Evolutionary conservation across 305 asterid genomes (phyloP), one percentile per base, ranked within the genome.

Genomic region (Solanum aculeatissimum): DNA sequence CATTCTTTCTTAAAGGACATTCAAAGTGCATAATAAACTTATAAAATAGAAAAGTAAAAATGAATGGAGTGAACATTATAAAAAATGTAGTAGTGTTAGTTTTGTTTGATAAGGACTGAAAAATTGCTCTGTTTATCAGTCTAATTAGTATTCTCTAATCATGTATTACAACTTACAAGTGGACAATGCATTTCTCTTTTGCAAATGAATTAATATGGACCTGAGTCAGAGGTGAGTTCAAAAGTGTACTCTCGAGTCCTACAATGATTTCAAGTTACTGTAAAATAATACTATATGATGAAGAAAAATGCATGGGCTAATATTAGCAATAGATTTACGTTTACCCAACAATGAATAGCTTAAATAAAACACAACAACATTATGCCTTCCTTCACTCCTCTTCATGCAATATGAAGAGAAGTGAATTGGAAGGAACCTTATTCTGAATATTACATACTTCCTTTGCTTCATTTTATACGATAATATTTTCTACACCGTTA

Each of bases 401-500:
- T 4, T 40, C 53, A 69, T 38, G 53, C 78, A 19, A 40, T 19
- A 38, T 11, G 2, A 35, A 35, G 40, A 40, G 78, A 18, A 51
- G 29, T 18, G 82, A 35, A 29, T 6, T 1, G 3, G 27, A 77
- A 49, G 29, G 29, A 77, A 29, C 19, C 65, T 29, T 77, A 77
- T 77, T 18, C 18, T 25, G 49, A 23, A 27, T 27, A 49, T 27
- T 77, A 6, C 6, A 1, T 4, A 75, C 42, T 23, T 72, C 2
- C 9, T 72, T 1, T 8, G 5, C 47, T 47, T 27, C 23, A 74
- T 47, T 74, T 15, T 25, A 47, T 74, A 25, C 0, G 42, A 23
- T 18, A 21, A 0, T 23, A 43, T 0, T 23, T 21, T 9, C 7
- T 43, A 1, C 14, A 0, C 9, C 0, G 1, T 0, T 0, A 9